phyloP scores from a whole-genome alignment of 169 alveolate species.

The Plasmodium gallinaceum region DNA sequence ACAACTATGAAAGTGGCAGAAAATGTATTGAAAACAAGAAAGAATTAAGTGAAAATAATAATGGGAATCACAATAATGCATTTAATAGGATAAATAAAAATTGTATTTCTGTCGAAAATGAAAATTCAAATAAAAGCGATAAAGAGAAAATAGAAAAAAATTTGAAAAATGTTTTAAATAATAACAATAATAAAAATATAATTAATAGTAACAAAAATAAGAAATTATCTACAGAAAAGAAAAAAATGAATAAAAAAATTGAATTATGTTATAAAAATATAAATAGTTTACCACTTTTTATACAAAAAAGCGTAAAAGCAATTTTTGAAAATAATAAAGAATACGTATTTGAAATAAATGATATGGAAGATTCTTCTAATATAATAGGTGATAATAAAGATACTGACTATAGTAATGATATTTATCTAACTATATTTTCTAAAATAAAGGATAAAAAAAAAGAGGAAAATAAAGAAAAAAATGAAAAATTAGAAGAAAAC shows the following conservation, averaged over 20 bases:
- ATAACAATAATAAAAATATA: background rate
- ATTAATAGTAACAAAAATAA: background rate
- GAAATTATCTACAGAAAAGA: background rate
- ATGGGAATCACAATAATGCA: background rate
- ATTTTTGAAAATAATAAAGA: constrained; percentile 39
- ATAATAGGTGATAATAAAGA: background rate
- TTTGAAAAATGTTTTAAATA: no score
- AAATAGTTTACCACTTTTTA: constrained; percentile 36
- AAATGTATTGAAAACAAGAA: no score
- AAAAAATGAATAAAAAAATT: background rate
- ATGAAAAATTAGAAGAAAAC: background rate
- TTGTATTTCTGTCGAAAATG: no score
- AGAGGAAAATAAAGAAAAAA: background rate
- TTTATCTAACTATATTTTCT: background rate
- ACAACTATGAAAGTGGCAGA: no score
- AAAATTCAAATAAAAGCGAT: no score
- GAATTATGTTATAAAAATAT: constrained; percentile 34
- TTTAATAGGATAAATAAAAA: no score
- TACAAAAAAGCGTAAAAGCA: constrained; percentile 19
- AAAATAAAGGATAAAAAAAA: background rate
- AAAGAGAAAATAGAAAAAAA: no score
- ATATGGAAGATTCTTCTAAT: background rate
- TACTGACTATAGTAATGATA: background rate
- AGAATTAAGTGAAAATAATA: background rate
- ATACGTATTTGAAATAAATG: background rate